Evolutionary conservation across 352 stramenopile genomes (phyloP), one percentile per base, ranked within the genome.

Genomic region (Pythium guiyangense): DNA sequence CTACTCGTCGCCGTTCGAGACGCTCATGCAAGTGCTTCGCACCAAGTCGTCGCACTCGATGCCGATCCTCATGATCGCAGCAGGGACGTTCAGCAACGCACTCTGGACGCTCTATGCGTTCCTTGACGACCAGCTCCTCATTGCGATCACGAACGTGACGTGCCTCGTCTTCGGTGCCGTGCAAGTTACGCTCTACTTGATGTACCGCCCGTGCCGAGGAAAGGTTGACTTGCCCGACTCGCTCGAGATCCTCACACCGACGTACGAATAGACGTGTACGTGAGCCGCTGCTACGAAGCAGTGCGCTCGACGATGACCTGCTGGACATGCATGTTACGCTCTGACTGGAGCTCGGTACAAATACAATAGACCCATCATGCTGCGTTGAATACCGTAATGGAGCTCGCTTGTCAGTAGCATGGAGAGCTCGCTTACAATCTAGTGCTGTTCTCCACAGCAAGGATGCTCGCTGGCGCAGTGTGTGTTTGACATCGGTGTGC

Each of bases 1-100:
- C 50, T 90, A 85, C 61, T 63, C 71, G 40, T 86, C 79, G 4
- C 79, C 79, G 1, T 66, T 90, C 29, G 73, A 64, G 47, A 82
- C 62, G 1, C 63, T 90, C 45, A 68, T 63, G 44, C 54, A 72
- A 4, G 80, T 87, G n/a, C 11, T 90, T 17, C 54, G 55, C 14
- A 76, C 64, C 60, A 83, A 82, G 58, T 75, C 69, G n/a, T 67
- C 73, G 31, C 60, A 60, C n/a, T 84, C 72, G 12, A 69, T 90
- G 48, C 73, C 71, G 11, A 77, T 88, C 51, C 62, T 66, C 26
- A 67, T 90, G 66, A 70, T 74, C 35, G 22, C 59, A 31, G 77
- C 77, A 37, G 75, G 72, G 31, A 62, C 64, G n/a, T 10, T 74
- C 54, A 88, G 84, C 59, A 84, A 80, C 59, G 63, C 48, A 15